A percentile compares a stretch with the other conserved stretches of the same genome.
Conservation (phyloP, 2,329 filamentous ascomycete genomes). For the Colletotrichum endophyticum region DNA sequence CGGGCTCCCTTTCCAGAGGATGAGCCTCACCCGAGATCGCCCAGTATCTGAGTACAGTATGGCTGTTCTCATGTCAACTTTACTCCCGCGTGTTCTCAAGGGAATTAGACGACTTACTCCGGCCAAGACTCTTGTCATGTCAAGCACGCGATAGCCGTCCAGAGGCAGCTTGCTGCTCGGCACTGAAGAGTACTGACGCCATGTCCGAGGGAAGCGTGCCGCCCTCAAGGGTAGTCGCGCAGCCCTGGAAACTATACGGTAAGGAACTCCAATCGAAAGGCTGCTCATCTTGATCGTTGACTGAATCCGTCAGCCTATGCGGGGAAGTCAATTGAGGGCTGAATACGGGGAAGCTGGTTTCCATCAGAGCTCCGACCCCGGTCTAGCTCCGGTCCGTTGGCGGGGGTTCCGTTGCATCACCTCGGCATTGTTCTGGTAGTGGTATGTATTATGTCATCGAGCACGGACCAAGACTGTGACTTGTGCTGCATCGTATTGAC, state of each 20-base stretch:
- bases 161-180: slow-evolving; percentile 62
- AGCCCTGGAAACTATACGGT: neutral
- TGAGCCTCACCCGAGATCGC: slow-evolving; percentile 82
- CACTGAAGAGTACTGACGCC: slow-evolving; percentile 34
- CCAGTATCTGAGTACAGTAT: slow-evolving; percentile 96
- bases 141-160: slow-evolving; percentile 85
- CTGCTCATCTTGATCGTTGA: neutral
- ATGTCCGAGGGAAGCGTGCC: neutral
- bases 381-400: slow-evolving; percentile 15
- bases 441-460: neutral
- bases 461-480: neutral
- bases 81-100: rapidly evolving
- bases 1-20: neutral
- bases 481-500: neutral
- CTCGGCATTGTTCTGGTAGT: slow-evolving; percentile 9
- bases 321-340: neutral
- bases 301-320: neutral
- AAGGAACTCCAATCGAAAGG: neutral
- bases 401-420: slow-evolving; percentile 11
- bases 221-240: neutral
- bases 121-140: slow-evolving; percentile 95
- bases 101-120: slow-evolving; percentile 66
- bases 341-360: neutral
- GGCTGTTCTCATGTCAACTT: slow-evolving; percentile 61
- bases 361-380: slow-evolving; percentile 15